Evolutionary conservation across 495 filamentous ascomycete species (phyloP).

Genomic region (Staphylotrichum tortipilum): DNA sequence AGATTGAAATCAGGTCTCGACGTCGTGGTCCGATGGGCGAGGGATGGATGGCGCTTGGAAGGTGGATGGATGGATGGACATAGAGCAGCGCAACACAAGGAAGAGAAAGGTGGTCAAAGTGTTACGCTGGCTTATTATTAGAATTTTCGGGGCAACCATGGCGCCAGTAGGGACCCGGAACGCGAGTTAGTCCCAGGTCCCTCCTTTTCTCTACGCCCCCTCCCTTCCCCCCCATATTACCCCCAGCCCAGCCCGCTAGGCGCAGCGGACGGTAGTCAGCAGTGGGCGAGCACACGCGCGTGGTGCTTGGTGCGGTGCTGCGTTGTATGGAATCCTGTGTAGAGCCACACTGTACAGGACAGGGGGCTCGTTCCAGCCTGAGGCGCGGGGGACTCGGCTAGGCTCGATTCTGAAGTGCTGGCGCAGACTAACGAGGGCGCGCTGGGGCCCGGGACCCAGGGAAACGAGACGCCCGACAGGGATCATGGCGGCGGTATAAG

Average conservation of each 20-base stretch:
- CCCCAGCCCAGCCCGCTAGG: not conserved
- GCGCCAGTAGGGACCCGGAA: slow-evolving; percentile 2
- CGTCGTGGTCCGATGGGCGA: too few species aligned
- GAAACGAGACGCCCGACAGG: slow-evolving; percentile 4
- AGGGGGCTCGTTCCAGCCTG: not conserved
- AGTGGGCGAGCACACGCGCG: too few species aligned
- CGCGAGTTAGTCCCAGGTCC: not conserved
- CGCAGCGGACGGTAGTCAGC: not conserved
- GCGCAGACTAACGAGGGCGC: slow-evolving; percentile 11
- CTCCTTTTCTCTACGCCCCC: not conserved
- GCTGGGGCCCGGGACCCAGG: slow-evolving; percentile 4
- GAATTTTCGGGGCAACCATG: not conserved
- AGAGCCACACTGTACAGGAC: slow-evolving; percentile 3
- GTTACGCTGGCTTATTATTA: slow-evolving; percentile 5
- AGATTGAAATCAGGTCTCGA: too few species aligned
- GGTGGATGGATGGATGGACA: not conserved
- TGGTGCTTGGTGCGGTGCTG: not conserved
- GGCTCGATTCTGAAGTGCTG: slow-evolving; percentile 7
- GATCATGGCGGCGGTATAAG: slow-evolving; percentile 8
- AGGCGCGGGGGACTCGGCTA: not conserved
- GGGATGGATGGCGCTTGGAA: too few species aligned
- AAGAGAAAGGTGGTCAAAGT: not conserved
- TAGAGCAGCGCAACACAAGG: not conserved
- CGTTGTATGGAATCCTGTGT: not conserved
- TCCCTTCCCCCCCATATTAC: not conserved